phyloP scores from a whole-genome alignment of 2,329 filamentous ascomycete genomes.

The Fonsecaea nubica region DNA sequence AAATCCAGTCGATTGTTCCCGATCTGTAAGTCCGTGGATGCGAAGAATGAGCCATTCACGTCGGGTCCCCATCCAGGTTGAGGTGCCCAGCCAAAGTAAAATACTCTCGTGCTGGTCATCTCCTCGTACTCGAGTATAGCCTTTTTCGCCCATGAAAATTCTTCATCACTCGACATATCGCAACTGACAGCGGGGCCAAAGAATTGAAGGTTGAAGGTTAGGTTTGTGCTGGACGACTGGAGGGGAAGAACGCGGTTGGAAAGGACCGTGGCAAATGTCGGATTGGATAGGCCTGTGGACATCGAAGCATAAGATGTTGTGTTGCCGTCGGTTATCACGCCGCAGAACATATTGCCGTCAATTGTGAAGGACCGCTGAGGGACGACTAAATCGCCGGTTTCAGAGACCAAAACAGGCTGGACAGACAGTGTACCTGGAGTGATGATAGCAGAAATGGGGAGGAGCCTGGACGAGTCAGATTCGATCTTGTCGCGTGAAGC shows the following conservation, averaged over 20 bases:
- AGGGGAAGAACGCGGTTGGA: constrained; percentile 17
- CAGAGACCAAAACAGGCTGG: constrained; percentile 13
- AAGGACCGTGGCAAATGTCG: constrained; percentile 23
- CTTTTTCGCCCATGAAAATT: constrained; percentile 22
- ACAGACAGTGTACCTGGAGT: constrained; percentile 27
- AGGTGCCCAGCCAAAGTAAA: constrained; percentile 24
- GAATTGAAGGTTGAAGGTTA: constrained; percentile 26
- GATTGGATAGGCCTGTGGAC: constrained; percentile 22
- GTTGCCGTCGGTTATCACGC: constrained; percentile 17
- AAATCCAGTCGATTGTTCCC: constrained; percentile 25
- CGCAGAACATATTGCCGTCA: constrained; percentile 19
- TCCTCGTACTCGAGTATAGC: constrained; percentile 24
- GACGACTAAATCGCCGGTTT: constrained; percentile 18
- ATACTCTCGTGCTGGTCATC: constrained; percentile 17
- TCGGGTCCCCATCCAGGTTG: constrained; percentile 23
- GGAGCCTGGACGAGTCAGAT: constrained; percentile 16
- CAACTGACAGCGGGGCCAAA: constrained; percentile 25
- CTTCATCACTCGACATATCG: constrained; percentile 18
- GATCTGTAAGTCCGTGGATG: constrained; percentile 19
- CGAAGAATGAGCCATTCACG: constrained; percentile 29
- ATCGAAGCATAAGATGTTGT: constrained; percentile 13
- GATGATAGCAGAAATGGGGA: constrained; percentile 28
- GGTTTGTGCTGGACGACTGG: constrained; percentile 19
- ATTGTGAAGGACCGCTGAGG: constrained; percentile 24
- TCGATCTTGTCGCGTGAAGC: background rate